Evolutionary conservation across 306 rosid genomes (phyloP), one percentile per base, ranked within the genome.

Genomic region (Chamaecrista fasciculata): DNA sequence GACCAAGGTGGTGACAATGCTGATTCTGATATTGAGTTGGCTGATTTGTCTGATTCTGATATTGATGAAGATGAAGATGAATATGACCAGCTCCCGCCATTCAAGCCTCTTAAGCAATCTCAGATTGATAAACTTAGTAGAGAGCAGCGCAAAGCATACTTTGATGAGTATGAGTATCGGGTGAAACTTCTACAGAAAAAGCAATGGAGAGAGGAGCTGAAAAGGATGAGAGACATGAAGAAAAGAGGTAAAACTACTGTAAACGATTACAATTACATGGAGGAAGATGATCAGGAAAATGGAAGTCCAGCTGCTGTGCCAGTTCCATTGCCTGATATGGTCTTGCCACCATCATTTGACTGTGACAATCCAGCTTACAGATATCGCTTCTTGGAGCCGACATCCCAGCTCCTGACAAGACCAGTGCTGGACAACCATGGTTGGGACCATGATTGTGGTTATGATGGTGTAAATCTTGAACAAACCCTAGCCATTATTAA

Each of bases 391-490:
- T 76, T 95, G 83, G 99, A 95, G 81, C 97, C 99, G 4, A 89
- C 91, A 42, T 95, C 99, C 50, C 99, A 91, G 82, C 85, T 91
- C 63, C 65, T 86, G 78, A 92, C 99, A 8, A 84, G 99, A 87
- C 97, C 99, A 9, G 99, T 95, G 52, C 77, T 95, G 66, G 99
- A 91, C 76, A 74, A 85, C 37, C 97, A 95, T 67, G 92, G 99
- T 42, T 95, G 99, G 99, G 99, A 95, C 85, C 99, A 95, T 63
- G 99, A 95, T 69, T 95, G 92, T 70, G 99, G 99, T 63, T 95
- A 95, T 19, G 99, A 95, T 39, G 97, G 99, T 58, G 97, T 95
- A 65, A 95, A 95, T 83, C 76, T 95, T 56, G 99, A 95, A 66
- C 87, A 88, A 0, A 80, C 75, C 67, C 80, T 89, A 33, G 96